Percentiles rank a stretch among this genome's conserved stretches.
Conservation (phyloP, 2,329 filamentous ascomycete species). For the Aspergillus ustus region DNA sequence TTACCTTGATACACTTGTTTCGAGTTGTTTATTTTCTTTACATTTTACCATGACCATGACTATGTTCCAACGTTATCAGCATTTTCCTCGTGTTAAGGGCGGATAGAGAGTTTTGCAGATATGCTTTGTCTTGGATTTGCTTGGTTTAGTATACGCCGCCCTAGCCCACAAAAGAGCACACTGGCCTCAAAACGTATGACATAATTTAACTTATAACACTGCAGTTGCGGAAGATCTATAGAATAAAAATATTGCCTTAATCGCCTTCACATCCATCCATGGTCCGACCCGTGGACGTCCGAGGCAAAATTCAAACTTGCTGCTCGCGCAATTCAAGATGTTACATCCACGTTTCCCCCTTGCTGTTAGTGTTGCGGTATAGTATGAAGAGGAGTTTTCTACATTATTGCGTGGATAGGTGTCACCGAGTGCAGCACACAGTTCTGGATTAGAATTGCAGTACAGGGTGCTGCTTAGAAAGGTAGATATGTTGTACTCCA, state of each 20-base stretch:
- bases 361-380: too few relatives aligned
- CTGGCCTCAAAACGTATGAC: not conserved
- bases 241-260: not conserved
- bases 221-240: not conserved
- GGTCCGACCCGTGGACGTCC: not conserved
- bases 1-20: conserved; percentile 11
- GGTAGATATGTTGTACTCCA: too few relatives aligned
- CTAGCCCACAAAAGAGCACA: not conserved
- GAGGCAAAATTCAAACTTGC: too few relatives aligned
- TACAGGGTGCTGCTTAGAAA: too few relatives aligned
- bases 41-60: not conserved
- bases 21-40: not conserved
- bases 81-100: not conserved
- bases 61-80: not conserved
- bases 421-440: too few relatives aligned
- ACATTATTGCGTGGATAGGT: too few relatives aligned
- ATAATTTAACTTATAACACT: not conserved
- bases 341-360: too few relatives aligned
- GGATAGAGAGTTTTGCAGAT: not conserved
- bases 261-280: not conserved
- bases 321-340: too few relatives aligned
- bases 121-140: not conserved
- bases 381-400: too few relatives aligned
- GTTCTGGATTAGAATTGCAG: too few relatives aligned
- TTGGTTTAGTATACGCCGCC: not conserved